Base-by-base conservation (phyloP, 192 early-diverging fungal genomes). In the Backusella macrospora region DNA sequence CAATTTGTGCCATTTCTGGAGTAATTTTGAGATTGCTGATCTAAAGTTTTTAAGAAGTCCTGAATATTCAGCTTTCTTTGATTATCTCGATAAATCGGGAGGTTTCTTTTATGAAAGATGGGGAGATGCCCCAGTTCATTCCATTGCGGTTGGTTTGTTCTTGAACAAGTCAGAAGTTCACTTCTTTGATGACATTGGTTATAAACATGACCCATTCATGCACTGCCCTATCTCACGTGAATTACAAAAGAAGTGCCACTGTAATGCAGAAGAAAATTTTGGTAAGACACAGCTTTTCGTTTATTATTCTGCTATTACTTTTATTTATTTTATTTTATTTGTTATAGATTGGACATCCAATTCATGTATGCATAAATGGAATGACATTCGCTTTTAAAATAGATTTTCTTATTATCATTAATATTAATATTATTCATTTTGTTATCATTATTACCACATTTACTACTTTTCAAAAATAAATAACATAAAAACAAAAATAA, bases 21-120 rank as follows among this genome's bases (percentile, higher is more conserved):
- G 88, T 48, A 96, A 96, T 68, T 96, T 96, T 84, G 95, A 96
- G 78, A 96, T 96, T 70, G 93, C 84, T 38, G 82, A 90, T 69
- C 74, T 94, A 65, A 84, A 90, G 14, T 88, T 95, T 66, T 92
- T 90, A 72, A 79, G 91, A 55, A 89, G 86, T 72, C 73, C 86
- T 21, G 85, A 82, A 0, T 95, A 95, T 76, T 79, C 82, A 46
- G 83, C 86, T 29, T 94, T 85, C 52, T 88, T 89, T 65, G 78
- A 85, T 23, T 86, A 88, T 45, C 79, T 96, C 34, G 95, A 96
- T 71, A 74, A 86, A 49, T 73, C 85, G 2, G 94, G 95, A 40
- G 95, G 95, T 10, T 96, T 95, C 86, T 96, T 93, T 72, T 96
- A 96, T 72, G 94, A 94, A 78, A 26, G 90, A 62, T 91, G 90